Base-by-base conservation (phyloP, 768 basidiomycete species). In the Lentinus tigrinus region DNA sequence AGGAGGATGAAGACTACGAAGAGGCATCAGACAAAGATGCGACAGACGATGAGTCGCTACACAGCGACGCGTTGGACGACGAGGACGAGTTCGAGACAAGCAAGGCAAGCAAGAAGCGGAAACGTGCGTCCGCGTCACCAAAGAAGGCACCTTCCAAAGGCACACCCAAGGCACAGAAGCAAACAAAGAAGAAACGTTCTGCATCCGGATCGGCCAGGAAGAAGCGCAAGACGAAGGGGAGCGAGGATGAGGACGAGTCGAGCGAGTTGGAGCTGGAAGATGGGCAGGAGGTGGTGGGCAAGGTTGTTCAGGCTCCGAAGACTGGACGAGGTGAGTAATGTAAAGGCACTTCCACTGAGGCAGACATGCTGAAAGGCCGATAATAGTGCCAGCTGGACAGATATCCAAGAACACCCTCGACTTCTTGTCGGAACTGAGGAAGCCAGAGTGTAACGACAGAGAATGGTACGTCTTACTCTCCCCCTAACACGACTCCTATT, bases 401-500 rank as follows among this genome's bases (percentile, higher is more conserved):
- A 84, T 97, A 67, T 95, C 94, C 2, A 78, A 85, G 65, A 95
- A 97, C 63, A 92, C 89, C 3, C 71, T 98, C 36, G 75, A 91
- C 66, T 97, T 97, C 69, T 70, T 95, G 54, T 73, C 63, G 8
- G 78, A 87, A 24, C 76, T 97, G 39, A 80, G 80, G 66, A 83
- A 91, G 57, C 88, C 92, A 1, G 79, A 83, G 43, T 86, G 85
- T 67, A 95, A 98, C 60, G 90, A 97, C 69, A 81, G 93, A 3
- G 81, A 87, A 74, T 92, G 93, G 93, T 91, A 55, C 58, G 80
- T 52, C 16, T 5, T 48, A 19, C 43, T 36, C 6, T n/a, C 47
- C 4, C 19, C 11, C 13, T 44, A 10, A 42, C 28, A 17, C 27
- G 14, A 26, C 19, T 17, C 3, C n/a, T 40, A 3, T 16, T 4